A percentile compares a stretch with the other conserved stretches of the same genome.
phyloP scores from a whole-genome alignment of 768 basidiomycete species.

The Lactarius vividus region DNA sequence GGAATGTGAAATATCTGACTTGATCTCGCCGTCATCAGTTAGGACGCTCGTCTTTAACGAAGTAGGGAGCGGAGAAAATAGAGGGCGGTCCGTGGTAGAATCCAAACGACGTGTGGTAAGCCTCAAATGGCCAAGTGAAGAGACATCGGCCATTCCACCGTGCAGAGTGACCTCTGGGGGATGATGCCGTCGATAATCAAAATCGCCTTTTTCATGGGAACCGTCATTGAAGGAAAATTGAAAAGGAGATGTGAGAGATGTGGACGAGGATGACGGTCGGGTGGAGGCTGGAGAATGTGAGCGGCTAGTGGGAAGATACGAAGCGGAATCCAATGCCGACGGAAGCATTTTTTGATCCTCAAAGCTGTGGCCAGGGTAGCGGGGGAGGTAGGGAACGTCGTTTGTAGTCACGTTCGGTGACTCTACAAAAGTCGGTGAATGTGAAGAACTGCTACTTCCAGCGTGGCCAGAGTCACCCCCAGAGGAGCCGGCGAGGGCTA shows the following conservation, averaged over 20 bases:
- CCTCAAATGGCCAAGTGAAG: conserved; percentile 54
- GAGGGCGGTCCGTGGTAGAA: conserved; percentile 47
- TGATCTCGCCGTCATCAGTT: conserved; percentile 46
- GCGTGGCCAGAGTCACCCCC: conserved; percentile 43
- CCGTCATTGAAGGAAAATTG: conserved; percentile 63
- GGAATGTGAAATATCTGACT: conserved; percentile 40
- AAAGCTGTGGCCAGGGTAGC: conserved; percentile 37
- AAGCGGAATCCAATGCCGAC: conserved; percentile 48
- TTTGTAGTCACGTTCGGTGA: conserved; percentile 52
- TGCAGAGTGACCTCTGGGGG: conserved; percentile 66
- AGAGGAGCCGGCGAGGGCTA: conserved; percentile 37
- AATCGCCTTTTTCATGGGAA: conserved; percentile 58
- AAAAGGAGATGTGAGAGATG: conserved; percentile 64
- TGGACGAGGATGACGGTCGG: conserved; percentile 57
- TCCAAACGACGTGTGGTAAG: conserved; percentile 48
- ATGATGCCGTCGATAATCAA: conserved; percentile 63
- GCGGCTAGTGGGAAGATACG: conserved; percentile 65
- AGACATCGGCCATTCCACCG: conserved; percentile 71
- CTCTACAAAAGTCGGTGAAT: conserved; percentile 53
- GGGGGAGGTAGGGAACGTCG: conserved; percentile 47
- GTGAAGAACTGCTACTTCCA: conserved; percentile 44
- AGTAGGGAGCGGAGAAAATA: conserved; percentile 47
- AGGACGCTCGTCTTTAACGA: conserved; percentile 51
- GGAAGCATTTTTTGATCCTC: conserved; percentile 60
- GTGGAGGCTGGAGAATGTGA: conserved; percentile 70